Evolutionary conservation across 768 basidiomycete species (phyloP).

Genomic region (Panaeolus cyanescens): DNA sequence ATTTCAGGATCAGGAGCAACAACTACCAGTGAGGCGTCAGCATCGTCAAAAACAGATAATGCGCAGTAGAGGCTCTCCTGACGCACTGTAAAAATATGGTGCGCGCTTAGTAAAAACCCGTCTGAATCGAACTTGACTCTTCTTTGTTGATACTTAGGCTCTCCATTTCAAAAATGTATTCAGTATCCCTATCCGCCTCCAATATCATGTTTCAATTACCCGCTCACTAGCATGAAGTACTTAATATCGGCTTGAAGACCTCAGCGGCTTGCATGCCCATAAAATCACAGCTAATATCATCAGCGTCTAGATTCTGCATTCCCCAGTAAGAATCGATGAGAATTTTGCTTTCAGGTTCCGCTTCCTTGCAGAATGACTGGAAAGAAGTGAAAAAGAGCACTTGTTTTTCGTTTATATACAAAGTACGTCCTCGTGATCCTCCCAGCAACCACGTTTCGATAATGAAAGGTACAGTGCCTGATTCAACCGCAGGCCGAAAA

Average conservation of each 20-base stretch:
- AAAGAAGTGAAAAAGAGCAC: neutral
- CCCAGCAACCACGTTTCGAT: neutral
- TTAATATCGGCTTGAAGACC: too few relatives aligned
- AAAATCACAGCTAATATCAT: neutral
- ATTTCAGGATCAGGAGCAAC: slow-evolving; percentile 34
- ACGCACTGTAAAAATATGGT: neutral
- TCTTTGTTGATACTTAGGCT: too few relatives aligned
- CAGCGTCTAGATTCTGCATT: neutral
- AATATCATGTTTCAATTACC: too few relatives aligned
- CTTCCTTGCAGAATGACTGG: neutral
- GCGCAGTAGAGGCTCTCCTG: neutral
- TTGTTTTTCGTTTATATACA: neutral
- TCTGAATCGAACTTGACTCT: too few relatives aligned
- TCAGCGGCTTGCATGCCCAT: too few relatives aligned
- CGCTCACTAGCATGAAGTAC: too few relatives aligned
- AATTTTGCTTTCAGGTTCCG: neutral
- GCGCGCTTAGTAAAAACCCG: neutral
- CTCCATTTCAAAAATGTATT: neutral
- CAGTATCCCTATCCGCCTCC: too few relatives aligned
- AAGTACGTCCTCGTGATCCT: neutral
- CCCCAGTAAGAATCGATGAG: neutral
- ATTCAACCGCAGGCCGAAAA: neutral
- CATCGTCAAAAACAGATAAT: neutral
- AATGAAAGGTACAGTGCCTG: neutral
- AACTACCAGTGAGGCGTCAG: neutral